A percentile compares a stretch with the other conserved stretches of the same genome.
Conservation (phyloP, 2,329 filamentous ascomycete genomes). For the Phialocephala sp. region DNA sequence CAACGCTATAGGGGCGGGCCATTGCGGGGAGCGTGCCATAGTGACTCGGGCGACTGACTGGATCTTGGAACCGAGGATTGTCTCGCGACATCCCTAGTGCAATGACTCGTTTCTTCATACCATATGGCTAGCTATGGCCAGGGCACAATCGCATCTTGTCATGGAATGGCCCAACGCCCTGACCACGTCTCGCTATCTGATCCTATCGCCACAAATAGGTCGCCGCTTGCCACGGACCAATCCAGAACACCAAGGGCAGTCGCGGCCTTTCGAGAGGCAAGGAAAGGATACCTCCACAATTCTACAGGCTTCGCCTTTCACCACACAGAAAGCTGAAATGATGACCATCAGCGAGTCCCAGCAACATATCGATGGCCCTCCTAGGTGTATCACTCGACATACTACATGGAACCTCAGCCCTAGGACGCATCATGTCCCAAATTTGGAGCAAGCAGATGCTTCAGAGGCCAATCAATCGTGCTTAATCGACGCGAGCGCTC, state of each 20-base stretch:
- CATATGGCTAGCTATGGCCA: background rate
- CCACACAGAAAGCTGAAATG: background rate
- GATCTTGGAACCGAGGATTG: background rate
- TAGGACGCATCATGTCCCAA: background rate
- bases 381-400: background rate
- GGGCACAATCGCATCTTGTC: background rate
- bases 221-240: background rate
- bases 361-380: background rate
- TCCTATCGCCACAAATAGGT: background rate
- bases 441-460: conserved; percentile 5
- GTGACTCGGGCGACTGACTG: background rate
- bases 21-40: background rate
- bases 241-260: background rate
- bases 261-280: background rate
- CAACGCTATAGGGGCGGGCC: background rate
- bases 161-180: background rate
- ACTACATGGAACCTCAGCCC: background rate
- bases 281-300: background rate
- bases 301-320: background rate
- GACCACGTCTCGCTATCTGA: conserved; percentile 5
- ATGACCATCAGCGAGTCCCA: background rate
- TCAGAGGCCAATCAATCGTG: conserved; percentile 3
- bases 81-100: background rate
- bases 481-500: background rate
- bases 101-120: background rate